Percentiles rank a stretch among this genome's conserved stretches.
Evolutionary conservation across 352 stramenopile genomes (phyloP).

Genomic region (Halophytophthora batemanensis): DNA sequence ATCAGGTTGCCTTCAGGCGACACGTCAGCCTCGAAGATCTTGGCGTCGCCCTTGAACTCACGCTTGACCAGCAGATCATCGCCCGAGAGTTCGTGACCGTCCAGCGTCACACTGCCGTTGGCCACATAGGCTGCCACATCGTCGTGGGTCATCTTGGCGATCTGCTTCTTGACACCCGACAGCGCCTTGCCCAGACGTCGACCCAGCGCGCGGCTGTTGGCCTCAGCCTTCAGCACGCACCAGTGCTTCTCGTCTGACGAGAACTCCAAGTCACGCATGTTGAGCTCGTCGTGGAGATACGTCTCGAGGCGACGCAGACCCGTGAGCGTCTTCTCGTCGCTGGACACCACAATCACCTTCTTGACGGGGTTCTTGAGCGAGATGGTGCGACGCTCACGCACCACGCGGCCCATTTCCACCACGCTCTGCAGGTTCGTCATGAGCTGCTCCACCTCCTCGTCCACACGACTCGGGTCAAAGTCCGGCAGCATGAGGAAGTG

Average conservation of each 20-base stretch:
- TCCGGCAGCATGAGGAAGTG: conserved; percentile 96
- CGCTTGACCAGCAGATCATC: conserved; percentile 94
- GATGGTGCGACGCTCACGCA: conserved; percentile 96
- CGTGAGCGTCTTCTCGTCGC: conserved; percentile 73
- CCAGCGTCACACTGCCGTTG: conserved; percentile 81
- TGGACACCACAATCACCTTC: conserved; percentile 94
- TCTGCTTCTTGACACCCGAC: conserved; percentile 85
- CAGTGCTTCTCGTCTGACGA: conserved; percentile 86
- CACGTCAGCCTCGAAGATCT: conserved; percentile 90
- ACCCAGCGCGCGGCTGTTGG: conserved; percentile 93
- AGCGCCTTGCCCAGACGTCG: conserved; percentile 97
- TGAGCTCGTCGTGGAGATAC: conserved; percentile 98
- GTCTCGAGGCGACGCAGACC: conserved; percentile 78
- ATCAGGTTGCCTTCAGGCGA: conserved; percentile 90
- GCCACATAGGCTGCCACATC: conserved; percentile 63
- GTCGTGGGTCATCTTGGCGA: conserved; percentile 70
- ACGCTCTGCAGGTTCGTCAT: conserved; percentile 96
- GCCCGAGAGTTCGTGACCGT: conserved; percentile 69
- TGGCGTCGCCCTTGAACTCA: conserved; percentile 91
- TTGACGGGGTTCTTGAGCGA: conserved; percentile 97
- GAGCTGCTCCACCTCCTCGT: conserved; percentile 90
- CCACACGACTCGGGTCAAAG: conserved; percentile 91
- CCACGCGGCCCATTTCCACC: conserved; percentile 96
- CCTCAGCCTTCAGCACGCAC: conserved; percentile 93
- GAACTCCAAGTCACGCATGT: conserved; percentile 93